phyloP scores from a whole-genome alignment of 108 stramenopile genomes.

The Nitzschia sp. region DNA sequence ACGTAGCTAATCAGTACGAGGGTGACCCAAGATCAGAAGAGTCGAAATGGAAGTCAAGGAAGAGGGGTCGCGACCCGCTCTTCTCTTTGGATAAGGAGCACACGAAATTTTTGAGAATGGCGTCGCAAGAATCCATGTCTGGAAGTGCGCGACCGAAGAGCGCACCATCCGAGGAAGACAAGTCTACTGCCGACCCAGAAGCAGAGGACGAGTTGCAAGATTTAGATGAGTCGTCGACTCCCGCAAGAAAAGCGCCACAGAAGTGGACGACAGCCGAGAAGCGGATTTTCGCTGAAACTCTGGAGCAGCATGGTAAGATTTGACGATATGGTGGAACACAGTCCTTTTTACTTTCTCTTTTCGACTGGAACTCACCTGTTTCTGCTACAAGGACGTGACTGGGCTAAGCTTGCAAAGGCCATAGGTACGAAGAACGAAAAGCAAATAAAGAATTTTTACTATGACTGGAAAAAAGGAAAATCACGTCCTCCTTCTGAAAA shows the following conservation, averaged over 20 bases:
- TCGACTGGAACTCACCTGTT: neutral
- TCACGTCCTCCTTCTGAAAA: slow-evolving; percentile 10
- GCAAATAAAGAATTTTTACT: slow-evolving; percentile 88
- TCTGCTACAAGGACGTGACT: slow-evolving; percentile 40
- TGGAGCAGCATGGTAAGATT: slow-evolving; percentile 72
- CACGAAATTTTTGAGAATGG: slow-evolving; percentile 49
- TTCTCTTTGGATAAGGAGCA: slow-evolving; percentile 56
- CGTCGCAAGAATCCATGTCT: slow-evolving; percentile 48
- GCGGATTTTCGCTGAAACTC: slow-evolving; percentile 67
- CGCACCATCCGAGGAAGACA: slow-evolving; percentile 8
- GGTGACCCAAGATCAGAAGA: slow-evolving; percentile 35
- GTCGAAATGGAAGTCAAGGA: slow-evolving; percentile 28
- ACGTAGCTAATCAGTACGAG: slow-evolving; percentile 26
- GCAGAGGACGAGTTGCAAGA: slow-evolving; percentile 4
- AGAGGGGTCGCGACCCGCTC: slow-evolving; percentile 35
- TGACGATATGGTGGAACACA: too few species aligned
- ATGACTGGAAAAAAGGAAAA: slow-evolving; percentile 83
- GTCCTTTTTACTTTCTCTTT: slow-evolving; percentile 1
- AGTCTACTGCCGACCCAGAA: slow-evolving; percentile 1
- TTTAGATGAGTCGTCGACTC: neutral
- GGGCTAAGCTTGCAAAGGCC: slow-evolving; percentile 57
- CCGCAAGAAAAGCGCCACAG: slow-evolving; percentile 47
- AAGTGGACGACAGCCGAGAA: slow-evolving; percentile 84
- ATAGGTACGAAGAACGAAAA: slow-evolving; percentile 72
- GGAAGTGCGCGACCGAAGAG: slow-evolving; percentile 1